phyloP scores from a whole-genome alignment of 495 filamentous ascomycete genomes.

The Saxophila tyrrhenica region DNA sequence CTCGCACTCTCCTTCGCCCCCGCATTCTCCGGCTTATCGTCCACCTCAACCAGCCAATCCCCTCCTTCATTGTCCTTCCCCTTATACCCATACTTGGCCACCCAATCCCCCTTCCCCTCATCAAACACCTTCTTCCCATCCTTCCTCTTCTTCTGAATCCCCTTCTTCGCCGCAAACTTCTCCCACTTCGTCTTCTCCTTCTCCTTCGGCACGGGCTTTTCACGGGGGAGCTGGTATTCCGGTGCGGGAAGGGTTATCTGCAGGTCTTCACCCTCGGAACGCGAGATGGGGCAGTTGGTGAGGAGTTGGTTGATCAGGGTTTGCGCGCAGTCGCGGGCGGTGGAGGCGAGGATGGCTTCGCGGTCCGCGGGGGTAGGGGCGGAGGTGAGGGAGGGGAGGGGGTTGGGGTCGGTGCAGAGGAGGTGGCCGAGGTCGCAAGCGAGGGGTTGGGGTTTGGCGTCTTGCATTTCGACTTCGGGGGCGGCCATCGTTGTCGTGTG shows the following conservation, averaged over 20 bases:
- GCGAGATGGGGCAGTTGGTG: constrained; percentile 63
- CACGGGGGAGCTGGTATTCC: constrained; percentile 61
- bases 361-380: constrained; percentile 16
- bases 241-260: constrained; percentile 61
- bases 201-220: constrained; percentile 73
- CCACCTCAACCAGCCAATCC: constrained; percentile 85
- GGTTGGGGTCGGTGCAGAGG: constrained; percentile 23
- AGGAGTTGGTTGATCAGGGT: constrained; percentile 81
- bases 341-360: constrained; percentile 47
- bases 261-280: constrained; percentile 52
- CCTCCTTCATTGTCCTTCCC: constrained; percentile 71
- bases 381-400: constrained; percentile 18
- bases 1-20: constrained; percentile 32
- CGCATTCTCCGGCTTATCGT: constrained; percentile 51
- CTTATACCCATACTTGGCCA: constrained; percentile 89
- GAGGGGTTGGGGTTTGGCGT: constrained; percentile 17
- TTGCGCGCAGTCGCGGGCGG: constrained; percentile 79
- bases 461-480: background rate
- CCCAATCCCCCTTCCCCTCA: constrained; percentile 76
- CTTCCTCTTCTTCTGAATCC: constrained; percentile 71
- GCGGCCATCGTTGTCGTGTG: no score
- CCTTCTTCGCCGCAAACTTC: constrained; percentile 88
- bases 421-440: constrained; percentile 28
- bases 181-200: constrained; percentile 88
- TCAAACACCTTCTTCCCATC: constrained; percentile 67